A percentile compares a stretch with the other conserved stretches of the same genome.
These are phyloP conservation scores for Cordyceps militaris DNA, from an alignment of 2,329 filamentous ascomycete genomes.

Conservation along the genomic window DNA sequence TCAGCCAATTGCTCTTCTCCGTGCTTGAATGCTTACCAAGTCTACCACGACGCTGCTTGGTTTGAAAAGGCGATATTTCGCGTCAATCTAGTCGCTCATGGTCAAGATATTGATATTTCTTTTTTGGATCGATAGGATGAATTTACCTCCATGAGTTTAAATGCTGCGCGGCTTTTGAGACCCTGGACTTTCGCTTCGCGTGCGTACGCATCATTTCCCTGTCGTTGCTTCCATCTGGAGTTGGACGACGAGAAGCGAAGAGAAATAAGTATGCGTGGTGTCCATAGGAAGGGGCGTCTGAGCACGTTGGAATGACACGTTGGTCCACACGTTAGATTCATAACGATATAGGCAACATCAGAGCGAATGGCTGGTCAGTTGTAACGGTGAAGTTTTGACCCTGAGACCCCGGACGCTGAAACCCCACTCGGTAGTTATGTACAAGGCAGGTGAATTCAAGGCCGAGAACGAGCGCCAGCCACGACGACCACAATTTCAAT, in stretches of 20 bases:
- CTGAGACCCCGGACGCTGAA: background rate
- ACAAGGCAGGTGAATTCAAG: too few relatives aligned
- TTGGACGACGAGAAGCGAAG: slow-evolving; percentile 12
- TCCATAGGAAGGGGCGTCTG: background rate
- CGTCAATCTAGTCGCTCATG: slow-evolving; percentile 57
- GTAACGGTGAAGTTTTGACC: background rate
- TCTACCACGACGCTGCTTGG: slow-evolving; percentile 82
- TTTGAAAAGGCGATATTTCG: slow-evolving; percentile 72
- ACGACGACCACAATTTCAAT: too few relatives aligned
- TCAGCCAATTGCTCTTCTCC: background rate
- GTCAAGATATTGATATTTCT: background rate
- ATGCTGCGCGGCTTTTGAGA: slow-evolving; percentile 84
- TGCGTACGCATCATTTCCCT: slow-evolving; percentile 64
- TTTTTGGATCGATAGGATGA: background rate
- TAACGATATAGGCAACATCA: background rate
- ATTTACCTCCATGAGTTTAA: slow-evolving; percentile 77
- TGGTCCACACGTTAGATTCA: background rate
- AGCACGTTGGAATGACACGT: background rate
- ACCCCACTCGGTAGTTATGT: too few relatives aligned
- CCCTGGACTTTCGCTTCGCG: slow-evolving; percentile 70
- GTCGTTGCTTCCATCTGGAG: slow-evolving; percentile 72
- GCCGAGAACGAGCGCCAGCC: too few relatives aligned
- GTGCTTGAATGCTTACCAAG: slow-evolving; percentile 50
- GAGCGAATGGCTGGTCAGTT: background rate
- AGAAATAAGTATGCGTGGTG: background rate